These are phyloP conservation scores for Neurospora tetrasperma DNA, from an alignment of 495 filamentous ascomycete species.

Conservation along the genomic window DNA sequence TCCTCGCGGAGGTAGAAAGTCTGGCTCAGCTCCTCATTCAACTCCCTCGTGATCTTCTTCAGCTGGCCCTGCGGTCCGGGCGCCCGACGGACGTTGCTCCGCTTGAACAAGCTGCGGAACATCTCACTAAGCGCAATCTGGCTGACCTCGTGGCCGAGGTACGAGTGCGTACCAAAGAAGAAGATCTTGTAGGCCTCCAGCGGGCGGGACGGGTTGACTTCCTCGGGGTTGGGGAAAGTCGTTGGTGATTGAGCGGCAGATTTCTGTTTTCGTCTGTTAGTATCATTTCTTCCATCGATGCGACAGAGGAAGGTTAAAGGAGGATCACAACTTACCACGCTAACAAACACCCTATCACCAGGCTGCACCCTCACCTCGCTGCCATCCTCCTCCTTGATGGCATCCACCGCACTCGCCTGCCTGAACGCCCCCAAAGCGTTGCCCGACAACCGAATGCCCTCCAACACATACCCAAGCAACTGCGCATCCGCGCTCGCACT, in stretches of 20 bases:
- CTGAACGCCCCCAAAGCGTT: conserved; percentile 40
- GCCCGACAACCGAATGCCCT: conserved; percentile 40
- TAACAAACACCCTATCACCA: conserved; percentile 37
- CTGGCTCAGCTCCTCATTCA: conserved; percentile 49
- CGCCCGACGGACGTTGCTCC: conserved; percentile 56
- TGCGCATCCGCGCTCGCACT: conserved; percentile 25
- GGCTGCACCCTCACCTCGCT: conserved; percentile 34
- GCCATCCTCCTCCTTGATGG: conserved; percentile 37
- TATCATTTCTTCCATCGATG: conserved; percentile 26
- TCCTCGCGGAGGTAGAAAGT: conserved; percentile 67
- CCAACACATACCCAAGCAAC: conserved; percentile 43
- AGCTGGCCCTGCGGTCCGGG: conserved; percentile 58
- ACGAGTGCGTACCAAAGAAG: conserved; percentile 49
- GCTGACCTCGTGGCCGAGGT: conserved; percentile 51
- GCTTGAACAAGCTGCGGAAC: conserved; percentile 54
- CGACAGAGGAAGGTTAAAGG: too few relatives aligned
- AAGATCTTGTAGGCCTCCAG: conserved; percentile 61
- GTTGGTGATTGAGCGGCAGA: conserved; percentile 50
- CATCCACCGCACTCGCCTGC: conserved; percentile 34
- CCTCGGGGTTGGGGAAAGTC: conserved; percentile 56
- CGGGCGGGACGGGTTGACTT: conserved; percentile 57
- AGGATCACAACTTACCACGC: conserved; percentile 37
- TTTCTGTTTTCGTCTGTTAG: conserved; percentile 44
- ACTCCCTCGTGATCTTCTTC: conserved; percentile 55
- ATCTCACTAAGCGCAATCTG: conserved; percentile 56